Conservation (phyloP, 148 eudicot genomes). For the Chenopodium formosanum region DNA sequence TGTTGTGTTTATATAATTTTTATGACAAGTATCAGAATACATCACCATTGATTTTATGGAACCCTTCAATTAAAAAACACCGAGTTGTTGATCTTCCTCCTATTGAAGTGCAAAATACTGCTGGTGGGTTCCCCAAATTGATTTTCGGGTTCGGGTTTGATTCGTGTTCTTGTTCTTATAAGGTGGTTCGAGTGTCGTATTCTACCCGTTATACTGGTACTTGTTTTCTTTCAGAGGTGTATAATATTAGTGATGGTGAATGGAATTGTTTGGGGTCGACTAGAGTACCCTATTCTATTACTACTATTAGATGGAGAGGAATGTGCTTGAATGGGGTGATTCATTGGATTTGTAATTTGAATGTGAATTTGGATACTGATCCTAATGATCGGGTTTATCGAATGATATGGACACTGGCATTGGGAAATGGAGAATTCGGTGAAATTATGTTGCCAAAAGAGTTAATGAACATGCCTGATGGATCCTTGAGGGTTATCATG, state of each 20-base stretch:
- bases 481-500: background rate
- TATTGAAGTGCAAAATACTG: background rate
- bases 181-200: slow-evolving; percentile 10
- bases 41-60: slow-evolving; percentile 15
- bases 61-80: slow-evolving; percentile 12
- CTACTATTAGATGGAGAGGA: slow-evolving; percentile 20
- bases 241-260: background rate
- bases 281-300: background rate
- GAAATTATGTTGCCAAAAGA: slow-evolving; percentile 11
- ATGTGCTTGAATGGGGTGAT: slow-evolving; percentile 21
- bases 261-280: slow-evolving; percentile 2
- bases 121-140: slow-evolving; percentile 18
- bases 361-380: background rate
- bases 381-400: background rate
- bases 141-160: slow-evolving; percentile 21
- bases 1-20: slow-evolving; percentile 19
- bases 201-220: background rate
- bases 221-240: background rate
- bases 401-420: slow-evolving; percentile 14
- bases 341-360: slow-evolving; percentile 19
- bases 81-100: background rate
- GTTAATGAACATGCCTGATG: background rate
- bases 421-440: slow-evolving; percentile 6
- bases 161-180: slow-evolving; percentile 2
- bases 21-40: background rate